Evolutionary conservation across 768 basidiomycete species (phyloP).

Genomic region (Boletus speciosus): DNA sequence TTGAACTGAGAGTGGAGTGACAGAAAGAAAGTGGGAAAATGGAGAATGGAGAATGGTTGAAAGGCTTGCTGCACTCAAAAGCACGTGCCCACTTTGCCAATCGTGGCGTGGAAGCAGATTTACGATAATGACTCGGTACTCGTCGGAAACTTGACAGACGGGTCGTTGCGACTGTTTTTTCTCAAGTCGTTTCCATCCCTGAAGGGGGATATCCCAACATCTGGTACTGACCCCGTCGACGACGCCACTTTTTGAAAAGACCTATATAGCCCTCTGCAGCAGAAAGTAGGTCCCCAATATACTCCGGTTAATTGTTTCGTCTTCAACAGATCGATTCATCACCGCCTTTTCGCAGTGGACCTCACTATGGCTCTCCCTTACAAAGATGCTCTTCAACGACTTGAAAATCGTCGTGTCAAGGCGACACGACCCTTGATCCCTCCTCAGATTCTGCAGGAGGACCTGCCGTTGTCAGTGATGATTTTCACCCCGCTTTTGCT

Average conservation of each 20-base stretch:
- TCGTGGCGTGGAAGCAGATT: slow-evolving; percentile 5
- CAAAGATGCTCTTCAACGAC: slow-evolving; percentile 72
- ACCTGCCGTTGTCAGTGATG: slow-evolving; percentile 70
- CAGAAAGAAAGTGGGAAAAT: background rate
- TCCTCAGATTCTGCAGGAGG: slow-evolving; percentile 92
- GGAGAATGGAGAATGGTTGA: no score
- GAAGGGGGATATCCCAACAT: background rate
- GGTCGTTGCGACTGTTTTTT: background rate
- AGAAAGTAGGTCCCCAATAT: slow-evolving; percentile 18
- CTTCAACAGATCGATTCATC: slow-evolving; percentile 18
- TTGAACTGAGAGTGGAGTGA: slow-evolving; percentile 7
- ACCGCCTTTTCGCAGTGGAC: slow-evolving; percentile 30
- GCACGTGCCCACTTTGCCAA: slow-evolving; percentile 13
- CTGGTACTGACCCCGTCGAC: slow-evolving; percentile 11
- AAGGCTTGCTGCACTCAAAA: background rate
- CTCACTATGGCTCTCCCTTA: slow-evolving; percentile 68
- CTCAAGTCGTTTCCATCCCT: background rate
- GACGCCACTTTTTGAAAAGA: background rate
- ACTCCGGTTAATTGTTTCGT: slow-evolving; percentile 3
- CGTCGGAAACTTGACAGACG: background rate
- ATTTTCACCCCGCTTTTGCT: background rate
- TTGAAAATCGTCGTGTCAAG: slow-evolving; percentile 86
- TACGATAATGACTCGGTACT: background rate
- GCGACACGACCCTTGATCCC: slow-evolving; percentile 87
- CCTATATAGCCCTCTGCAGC: slow-evolving; percentile 12